Evolutionary conservation across 768 basidiomycete species (phyloP).

Genomic region (Baorangia bicolor): DNA sequence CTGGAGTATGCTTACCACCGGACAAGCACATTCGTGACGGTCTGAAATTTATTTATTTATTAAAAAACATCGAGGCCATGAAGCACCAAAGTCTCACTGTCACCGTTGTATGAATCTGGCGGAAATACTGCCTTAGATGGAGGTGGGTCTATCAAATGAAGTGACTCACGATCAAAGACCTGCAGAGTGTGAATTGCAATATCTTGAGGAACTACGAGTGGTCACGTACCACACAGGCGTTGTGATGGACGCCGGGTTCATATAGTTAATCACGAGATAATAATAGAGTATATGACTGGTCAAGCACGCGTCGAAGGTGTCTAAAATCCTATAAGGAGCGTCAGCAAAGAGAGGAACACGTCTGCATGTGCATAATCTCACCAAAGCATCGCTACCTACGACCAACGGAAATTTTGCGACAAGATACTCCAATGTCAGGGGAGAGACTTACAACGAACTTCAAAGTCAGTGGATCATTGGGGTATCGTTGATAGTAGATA

Average conservation of each 20-base stretch:
- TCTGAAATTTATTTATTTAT: slow-evolving; percentile 30
- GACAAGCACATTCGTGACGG: slow-evolving; percentile 49
- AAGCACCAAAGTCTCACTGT: slow-evolving; percentile 41
- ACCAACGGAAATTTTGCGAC: slow-evolving; percentile 39
- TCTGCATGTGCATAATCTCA: background rate
- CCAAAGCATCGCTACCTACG: slow-evolving; percentile 23
- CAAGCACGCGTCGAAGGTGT: slow-evolving; percentile 55
- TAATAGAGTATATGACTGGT: slow-evolving; percentile 56
- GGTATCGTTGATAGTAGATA: slow-evolving; percentile 44
- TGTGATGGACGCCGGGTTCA: slow-evolving; percentile 44
- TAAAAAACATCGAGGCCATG: background rate
- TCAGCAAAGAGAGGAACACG: background rate
- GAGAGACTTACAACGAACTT: slow-evolving; percentile 39
- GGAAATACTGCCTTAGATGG: background rate
- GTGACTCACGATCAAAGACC: slow-evolving; percentile 51
- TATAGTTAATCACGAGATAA: slow-evolving; percentile 57
- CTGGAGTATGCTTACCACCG: slow-evolving; percentile 31
- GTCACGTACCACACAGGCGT: slow-evolving; percentile 46
- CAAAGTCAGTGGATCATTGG: slow-evolving; percentile 33
- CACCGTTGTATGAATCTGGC: slow-evolving; percentile 51
- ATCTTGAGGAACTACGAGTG: too few species aligned
- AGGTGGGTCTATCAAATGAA: background rate
- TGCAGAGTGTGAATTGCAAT: slow-evolving; percentile 15
- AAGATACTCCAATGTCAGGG: background rate
- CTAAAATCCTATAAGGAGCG: slow-evolving; percentile 35